Base-by-base conservation (phyloP, 2,329 filamentous ascomycete species). In the Xylaria sp. region DNA sequence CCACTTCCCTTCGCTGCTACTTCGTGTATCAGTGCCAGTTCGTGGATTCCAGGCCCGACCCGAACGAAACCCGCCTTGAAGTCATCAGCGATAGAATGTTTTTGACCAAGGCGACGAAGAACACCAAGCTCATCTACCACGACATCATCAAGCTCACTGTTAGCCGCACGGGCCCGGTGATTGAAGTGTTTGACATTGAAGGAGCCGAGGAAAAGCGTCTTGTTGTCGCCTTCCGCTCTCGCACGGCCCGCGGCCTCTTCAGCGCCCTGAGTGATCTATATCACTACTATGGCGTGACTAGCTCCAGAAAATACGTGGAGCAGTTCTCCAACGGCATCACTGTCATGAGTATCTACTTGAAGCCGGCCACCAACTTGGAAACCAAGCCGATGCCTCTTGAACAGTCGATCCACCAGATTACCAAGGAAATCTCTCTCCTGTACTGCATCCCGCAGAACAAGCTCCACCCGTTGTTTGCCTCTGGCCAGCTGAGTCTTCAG, bases 251-350 rank as follows among this genome's bases (percentile, higher is more conserved):
- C 68, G 94, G 94, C 64, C 80, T 99, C 70, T 99, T 99, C 83
- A 96, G 92, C 68, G 92, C 94, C 34, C 79, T 99, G 68, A 96
- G 91, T 65, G 92, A 97, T 74, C 81, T 99, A 44, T 99, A 99
- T 79, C 94, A 99, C 78, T 97, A 97, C 83, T 99, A 99, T 72
- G 93, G 94, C 49, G 84, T 97, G 63, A 99, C 94, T 1, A 96
- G 91, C 71, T 94, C 94, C 34, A 85, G 94, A 68, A 99, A 99
- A 79, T 99, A 99, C 72, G 90, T 99, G 52, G 91, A 99, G 78
- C 94, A 97, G 77, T 99, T 99, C 81, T 94, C 92, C 71, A 99
- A 99, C 75, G 94, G 94, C 63, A 95, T 97, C 73, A 96, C 91
- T 11, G 89, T 97, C 75, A 96, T 97, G 83, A 97, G 92, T 68